phyloP scores from a whole-genome alignment of 1,284 basidiomycete genomes.

The Sutorius eximius region DNA sequence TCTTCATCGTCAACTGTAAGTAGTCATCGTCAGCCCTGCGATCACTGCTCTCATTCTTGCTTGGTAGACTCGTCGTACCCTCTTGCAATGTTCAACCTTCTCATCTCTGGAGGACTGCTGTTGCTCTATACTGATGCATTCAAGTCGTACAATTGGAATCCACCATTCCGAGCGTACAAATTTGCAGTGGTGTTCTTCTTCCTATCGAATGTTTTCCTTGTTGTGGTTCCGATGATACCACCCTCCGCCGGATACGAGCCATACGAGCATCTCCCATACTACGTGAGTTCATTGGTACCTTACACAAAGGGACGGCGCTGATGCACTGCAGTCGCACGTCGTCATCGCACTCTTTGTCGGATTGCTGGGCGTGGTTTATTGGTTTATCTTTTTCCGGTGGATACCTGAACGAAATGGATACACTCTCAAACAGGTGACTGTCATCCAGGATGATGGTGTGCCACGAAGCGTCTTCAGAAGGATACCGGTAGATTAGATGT shows the following conservation, averaged over 20 bases:
- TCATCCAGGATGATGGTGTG: conserved; percentile 54
- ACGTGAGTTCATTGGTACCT: conserved; percentile 42
- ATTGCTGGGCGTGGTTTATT: conserved; percentile 54
- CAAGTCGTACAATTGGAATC: conserved; percentile 53
- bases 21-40: background rate
- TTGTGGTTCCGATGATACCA: conserved; percentile 58
- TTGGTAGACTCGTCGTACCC: conserved; percentile 54
- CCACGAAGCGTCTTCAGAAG: conserved; percentile 42
- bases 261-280: conserved; percentile 63
- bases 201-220: conserved; percentile 61
- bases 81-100: conserved; percentile 52
- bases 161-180: conserved; percentile 59
- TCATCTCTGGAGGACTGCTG: conserved; percentile 61
- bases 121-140: conserved; percentile 52
- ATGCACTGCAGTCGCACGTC: conserved; percentile 48
- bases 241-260: conserved; percentile 49
- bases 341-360: conserved; percentile 51
- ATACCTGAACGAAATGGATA: conserved; percentile 55
- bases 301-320: background rate
- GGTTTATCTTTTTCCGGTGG: conserved; percentile 58
- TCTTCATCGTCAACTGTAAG: conserved; percentile 64
- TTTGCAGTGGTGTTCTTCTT: conserved; percentile 53
- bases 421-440: conserved; percentile 46
- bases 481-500: conserved; percentile 12
- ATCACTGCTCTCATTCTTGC: conserved; percentile 2